Base-by-base conservation (phyloP, 768 basidiomycete genomes). In the Trametopsis cervina region DNA sequence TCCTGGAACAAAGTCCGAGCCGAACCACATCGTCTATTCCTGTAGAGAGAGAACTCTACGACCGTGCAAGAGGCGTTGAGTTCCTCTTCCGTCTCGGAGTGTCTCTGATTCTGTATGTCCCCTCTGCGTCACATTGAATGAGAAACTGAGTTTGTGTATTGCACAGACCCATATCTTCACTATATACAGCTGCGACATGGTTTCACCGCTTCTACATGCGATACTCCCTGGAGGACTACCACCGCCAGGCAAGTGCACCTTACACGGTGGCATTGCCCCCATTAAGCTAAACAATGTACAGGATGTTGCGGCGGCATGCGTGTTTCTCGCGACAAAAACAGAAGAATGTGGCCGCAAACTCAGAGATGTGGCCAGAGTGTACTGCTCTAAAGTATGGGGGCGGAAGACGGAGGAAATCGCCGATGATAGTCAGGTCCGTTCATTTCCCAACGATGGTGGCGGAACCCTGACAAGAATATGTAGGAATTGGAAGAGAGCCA, bases 121-220 rank as follows among this genome's bases (percentile, higher is more conserved):
- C 44, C 41, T 37, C 46, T 26, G 20, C 42, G 43, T 29, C 51
- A 46, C 37, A 11, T 21, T 44, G 49, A 58, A 51, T 47, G 26
- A 50, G 37, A 57, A 25, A 10, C 44, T 20, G 12, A 35, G 46
- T 42, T 51, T 47, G 39, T 29, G 47, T 46, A 45, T 51, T 26
- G n/a, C 40, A 47, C 61, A 92, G 89, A 42, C 85, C 86, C 22
- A 80, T 82, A 18, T 82, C 87, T 13, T 87, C 89, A 12, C 78
- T 90, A 70, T 85, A 85, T 58, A 89, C 90, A 21, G 88, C 90
- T 21, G 88, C 89, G 21, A 87, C 85, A 4, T 92, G 89, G 85
- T 89, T 91, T 55, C 90, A 92, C 64, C 76, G 90, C 11, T 92
- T 92, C 65, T 92, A 87, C 64, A 89, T 92, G 89, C 76, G 89